Percentiles rank a stretch among this genome's conserved stretches.
phyloP scores from a whole-genome alignment of 306 rosid genomes.

The Crotalaria pallida region DNA sequence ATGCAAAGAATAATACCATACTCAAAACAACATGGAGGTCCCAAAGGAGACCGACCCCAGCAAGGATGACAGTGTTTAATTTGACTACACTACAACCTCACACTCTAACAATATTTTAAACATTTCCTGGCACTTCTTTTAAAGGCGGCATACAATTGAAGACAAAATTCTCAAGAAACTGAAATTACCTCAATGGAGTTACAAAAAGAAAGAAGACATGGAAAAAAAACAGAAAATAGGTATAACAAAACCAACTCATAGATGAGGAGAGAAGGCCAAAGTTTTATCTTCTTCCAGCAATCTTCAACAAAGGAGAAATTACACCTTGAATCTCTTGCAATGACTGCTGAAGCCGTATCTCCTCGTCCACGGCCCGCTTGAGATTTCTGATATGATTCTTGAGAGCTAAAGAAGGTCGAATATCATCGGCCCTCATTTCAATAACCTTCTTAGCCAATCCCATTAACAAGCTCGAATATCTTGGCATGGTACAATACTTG shows the following conservation, averaged over 20 bases:
- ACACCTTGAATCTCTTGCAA: slow-evolving; percentile 85
- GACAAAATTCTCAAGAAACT: slow-evolving; percentile 6
- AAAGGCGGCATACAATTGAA: slow-evolving; percentile 3
- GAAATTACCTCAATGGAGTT: neutral
- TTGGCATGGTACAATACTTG: slow-evolving; percentile 53
- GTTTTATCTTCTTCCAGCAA: slow-evolving; percentile 72
- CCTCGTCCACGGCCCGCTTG: slow-evolving; percentile 69
- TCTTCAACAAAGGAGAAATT: slow-evolving; percentile 71
- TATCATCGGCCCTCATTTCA: slow-evolving; percentile 62
- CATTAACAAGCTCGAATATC: slow-evolving; percentile 57
- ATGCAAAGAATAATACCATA: neutral
- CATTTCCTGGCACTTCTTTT: neutral
- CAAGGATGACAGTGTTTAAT: neutral
- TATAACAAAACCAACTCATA: slow-evolving; percentile 2
- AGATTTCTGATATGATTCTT: slow-evolving; percentile 52
- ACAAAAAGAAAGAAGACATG: slow-evolving; percentile 1
- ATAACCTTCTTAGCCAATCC: slow-evolving; percentile 69
- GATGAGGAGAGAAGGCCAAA: neutral
- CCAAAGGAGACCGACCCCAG: neutral
- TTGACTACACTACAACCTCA: neutral
- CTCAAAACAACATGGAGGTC: neutral
- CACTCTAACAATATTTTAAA: neutral
- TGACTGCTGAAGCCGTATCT: slow-evolving; percentile 61
- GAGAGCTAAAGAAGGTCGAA: slow-evolving; percentile 44
- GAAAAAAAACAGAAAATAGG: neutral